Evolutionary conservation across 164 flowering plant genomes (phyloP), one percentile per base, ranked within the genome.

Genomic region (Aristolochia contorta): DNA sequence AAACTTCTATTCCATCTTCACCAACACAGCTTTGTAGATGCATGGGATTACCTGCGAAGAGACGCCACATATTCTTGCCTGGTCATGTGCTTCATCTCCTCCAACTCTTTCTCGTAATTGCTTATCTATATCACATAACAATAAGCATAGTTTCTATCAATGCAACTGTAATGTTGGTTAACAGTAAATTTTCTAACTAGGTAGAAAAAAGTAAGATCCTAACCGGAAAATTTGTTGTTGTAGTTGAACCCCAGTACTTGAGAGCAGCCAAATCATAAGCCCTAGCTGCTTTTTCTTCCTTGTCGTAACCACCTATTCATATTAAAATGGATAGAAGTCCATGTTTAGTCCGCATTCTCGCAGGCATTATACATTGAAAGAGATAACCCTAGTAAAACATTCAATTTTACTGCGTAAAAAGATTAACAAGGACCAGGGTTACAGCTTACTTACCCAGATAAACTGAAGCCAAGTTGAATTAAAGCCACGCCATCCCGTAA

Each of bases 51-150:
- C 97, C 97, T 86, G 70, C 97, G 59, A 43, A 91, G 75, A 57
- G 97, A 87, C 51, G 97, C 97, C 30, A 91, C 85, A 60, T 79
- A 91, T 67, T 91, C 97, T 66, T 90, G 97, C 72, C 97, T 80
- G 9, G 95, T 90, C 97, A 90, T 90, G 80, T 82, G 80, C 80
- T 91, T 87, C 97, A 91, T 91, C 58, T 91, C 96, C 66, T 87
- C 97, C 23, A 86, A 15, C 76, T 87, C 97, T 57, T 87, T 86
- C 67, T 86, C 96, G 63, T 91, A 91, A 58, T 76, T 79, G 73
- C 80, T 74, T 19, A 86, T 86, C 97, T 91, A 46, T 32, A 51
- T 5, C 5, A 21, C 45, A 50, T 20, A 46, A 21, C 21, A 16
- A 37, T 27, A 30, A 45, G 23, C 12, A 45, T 21, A 20, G 22